Evolutionary conservation across 257 asterid species (phyloP), one percentile per base, ranked within the genome.

Genomic region (Perilla frutescens): DNA sequence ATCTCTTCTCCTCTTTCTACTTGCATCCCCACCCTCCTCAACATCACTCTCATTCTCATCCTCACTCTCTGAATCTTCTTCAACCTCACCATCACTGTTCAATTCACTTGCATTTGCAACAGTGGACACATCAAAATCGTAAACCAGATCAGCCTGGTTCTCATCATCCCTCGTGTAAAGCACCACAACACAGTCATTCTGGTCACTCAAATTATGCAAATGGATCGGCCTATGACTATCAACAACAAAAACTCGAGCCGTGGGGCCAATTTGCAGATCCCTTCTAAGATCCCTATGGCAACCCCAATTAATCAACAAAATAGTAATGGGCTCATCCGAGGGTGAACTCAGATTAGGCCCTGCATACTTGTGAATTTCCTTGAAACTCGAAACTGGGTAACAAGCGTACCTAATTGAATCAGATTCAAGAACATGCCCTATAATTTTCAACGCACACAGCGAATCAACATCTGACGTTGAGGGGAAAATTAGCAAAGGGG

Each of bases 181-280:
- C 82, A 90, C 97, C 26, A 95, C 93, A 57, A 95, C 97, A 5
- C 87, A 77, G 59, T 87, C 92, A 80, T 95, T 95, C 73, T 81
- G 84, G 53, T 81, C 83, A 44, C 91, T 86, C 77, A 92, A 66
- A 80, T 95, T 95, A 76, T 92, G 99, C 81, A 95, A 85, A 79
- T 95, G 99, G 68, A 95, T 92, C 0, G 99, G 98, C 84, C 97
- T 86, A 77, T 95, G 99, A 84, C 97, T 95, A 81, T 95, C 98
- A 43, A 92, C 98, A 2, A 90, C 96, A 68, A 85, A 92, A 78
- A 95, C 96, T 66, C 85, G 83, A 0, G 99, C 89, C 1, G 80
- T 78, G 0, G 91, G 86, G 5, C 94, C 94, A 3, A 95, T 75
- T 3, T 81, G 72, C 31, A 95, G 83, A 59, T 81, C 89, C 79